These are phyloP conservation scores for Choiromyces venosus DNA, from an alignment of 495 filamentous ascomycete genomes.

Conservation along the genomic window DNA sequence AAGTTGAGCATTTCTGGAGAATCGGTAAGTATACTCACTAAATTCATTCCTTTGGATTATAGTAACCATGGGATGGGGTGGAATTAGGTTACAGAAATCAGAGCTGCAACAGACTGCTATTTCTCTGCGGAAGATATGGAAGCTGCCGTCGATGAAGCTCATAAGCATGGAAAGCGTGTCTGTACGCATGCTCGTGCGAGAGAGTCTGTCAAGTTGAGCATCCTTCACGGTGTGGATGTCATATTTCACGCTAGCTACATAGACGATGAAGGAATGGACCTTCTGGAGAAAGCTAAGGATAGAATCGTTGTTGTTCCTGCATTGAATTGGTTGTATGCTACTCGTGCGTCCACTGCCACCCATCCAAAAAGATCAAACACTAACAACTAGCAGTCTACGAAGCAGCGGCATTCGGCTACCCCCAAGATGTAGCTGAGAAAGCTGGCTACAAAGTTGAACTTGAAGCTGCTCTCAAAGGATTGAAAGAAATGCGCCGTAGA, in stretches of 20 bases:
- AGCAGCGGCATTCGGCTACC: constrained; percentile 48
- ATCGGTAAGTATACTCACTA: not conserved
- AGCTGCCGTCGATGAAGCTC: constrained; percentile 52
- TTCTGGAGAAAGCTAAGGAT: constrained; percentile 48
- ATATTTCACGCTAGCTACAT: constrained; percentile 53
- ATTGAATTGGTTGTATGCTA: constrained; percentile 49
- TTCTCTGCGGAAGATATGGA: constrained; percentile 49
- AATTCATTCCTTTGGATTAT: not conserved
- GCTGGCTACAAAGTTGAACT: constrained; percentile 49
- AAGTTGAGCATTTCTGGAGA: constrained; percentile 54
- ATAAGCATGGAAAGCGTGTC: constrained; percentile 46
- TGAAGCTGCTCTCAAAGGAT: constrained; percentile 44
- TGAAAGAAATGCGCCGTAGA: constrained; percentile 50
- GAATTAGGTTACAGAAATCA: constrained; percentile 44
- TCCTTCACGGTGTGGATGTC: constrained; percentile 50
- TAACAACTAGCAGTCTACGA: constrained; percentile 40
- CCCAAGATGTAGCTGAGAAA: constrained; percentile 47
- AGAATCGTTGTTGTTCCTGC: constrained; percentile 50
- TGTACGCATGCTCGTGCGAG: constrained; percentile 51
- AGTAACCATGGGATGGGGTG: not conserved
- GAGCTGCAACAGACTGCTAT: constrained; percentile 50
- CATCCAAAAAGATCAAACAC: not conserved
- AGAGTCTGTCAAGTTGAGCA: constrained; percentile 49
- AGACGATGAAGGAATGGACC: constrained; percentile 50
- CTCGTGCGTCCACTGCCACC: constrained; percentile 13